Percentiles rank a stretch among this genome's conserved stretches.
Evolutionary conservation across 306 rosid genomes (phyloP).

Genomic region (Glycine latifolia): DNA sequence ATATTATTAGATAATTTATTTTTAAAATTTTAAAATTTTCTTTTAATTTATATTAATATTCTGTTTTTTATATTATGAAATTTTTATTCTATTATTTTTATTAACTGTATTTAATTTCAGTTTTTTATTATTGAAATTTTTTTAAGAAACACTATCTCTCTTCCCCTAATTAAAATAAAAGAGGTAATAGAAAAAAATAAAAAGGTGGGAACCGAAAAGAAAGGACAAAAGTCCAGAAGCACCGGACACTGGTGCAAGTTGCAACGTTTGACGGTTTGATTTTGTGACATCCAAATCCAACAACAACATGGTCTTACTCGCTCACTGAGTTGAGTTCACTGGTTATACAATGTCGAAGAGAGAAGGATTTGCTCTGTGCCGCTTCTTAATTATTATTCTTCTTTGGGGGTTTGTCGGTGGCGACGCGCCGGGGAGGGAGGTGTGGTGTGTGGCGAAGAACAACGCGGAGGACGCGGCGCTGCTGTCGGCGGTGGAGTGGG

Average conservation of each 20-base stretch:
- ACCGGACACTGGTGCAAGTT: not conserved
- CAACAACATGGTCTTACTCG: not conserved
- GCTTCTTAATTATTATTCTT: not conserved
- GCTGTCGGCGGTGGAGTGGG: conserved; percentile 23
- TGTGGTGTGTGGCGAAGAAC: conserved; percentile 33
- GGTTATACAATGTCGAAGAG: not conserved
- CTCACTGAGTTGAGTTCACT: not conserved
- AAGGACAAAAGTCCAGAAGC: not conserved
- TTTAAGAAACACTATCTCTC: no score
- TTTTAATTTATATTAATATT: no score
- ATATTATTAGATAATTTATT: no score
- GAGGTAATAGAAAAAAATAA: no score
- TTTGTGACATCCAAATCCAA: not conserved
- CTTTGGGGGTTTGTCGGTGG: not conserved
- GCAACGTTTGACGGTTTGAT: not conserved
- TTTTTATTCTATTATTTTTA: no score
- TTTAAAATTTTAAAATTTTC: no score
- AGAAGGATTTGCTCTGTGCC: not conserved
- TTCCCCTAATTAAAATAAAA: no score
- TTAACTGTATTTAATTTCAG: no score
- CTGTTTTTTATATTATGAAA: no score
- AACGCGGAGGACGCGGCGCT: conserved; percentile 23
- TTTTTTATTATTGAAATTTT: no score
- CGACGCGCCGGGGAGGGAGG: conserved; percentile 15
- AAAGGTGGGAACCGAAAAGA: no score